Evolutionary conservation across 805 yeast genomes (phyloP).

Genomic region (Candida rishiriensis): DNA sequence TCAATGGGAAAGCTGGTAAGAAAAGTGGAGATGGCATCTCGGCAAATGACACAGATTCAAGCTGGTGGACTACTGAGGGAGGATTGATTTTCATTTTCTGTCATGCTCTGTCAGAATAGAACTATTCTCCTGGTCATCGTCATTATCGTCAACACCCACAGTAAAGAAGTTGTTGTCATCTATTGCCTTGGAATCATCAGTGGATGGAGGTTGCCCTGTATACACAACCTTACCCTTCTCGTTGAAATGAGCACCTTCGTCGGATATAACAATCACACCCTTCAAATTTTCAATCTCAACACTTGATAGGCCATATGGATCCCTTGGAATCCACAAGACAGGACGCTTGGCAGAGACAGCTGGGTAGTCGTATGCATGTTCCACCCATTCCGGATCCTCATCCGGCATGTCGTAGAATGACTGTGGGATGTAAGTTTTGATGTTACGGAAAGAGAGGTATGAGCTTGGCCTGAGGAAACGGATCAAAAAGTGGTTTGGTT

Average conservation of each 20-base stretch:
- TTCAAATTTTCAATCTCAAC: constrained; percentile 52
- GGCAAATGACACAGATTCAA: no score
- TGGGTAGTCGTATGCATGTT: constrained; percentile 74
- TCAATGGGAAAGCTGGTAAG: no score
- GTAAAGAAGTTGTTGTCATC: background rate
- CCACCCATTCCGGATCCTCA: constrained; percentile 38
- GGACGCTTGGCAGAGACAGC: constrained; percentile 67
- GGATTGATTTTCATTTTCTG: no score
- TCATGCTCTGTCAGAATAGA: no score
- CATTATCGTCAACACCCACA: background rate
- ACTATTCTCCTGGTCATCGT: background rate
- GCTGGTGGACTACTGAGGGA: no score
- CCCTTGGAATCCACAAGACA: constrained; percentile 87
- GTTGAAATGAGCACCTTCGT: constrained; percentile 60
- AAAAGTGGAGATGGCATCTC: no score
- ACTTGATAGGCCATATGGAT: constrained; percentile 76
- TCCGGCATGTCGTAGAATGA: constrained; percentile 48
- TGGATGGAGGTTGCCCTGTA: constrained; percentile 49
- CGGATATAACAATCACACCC: constrained; percentile 56
- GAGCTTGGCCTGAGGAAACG: constrained; percentile 54
- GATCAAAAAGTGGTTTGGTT: constrained; percentile 19
- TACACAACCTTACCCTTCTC: constrained; percentile 44
- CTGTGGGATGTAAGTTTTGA: constrained; percentile 52
- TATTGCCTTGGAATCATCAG: constrained; percentile 1
- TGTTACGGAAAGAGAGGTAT: constrained; percentile 46